Base-by-base conservation (phyloP, 2,329 filamentous ascomycete species). In the Penicillium sp. region DNA sequence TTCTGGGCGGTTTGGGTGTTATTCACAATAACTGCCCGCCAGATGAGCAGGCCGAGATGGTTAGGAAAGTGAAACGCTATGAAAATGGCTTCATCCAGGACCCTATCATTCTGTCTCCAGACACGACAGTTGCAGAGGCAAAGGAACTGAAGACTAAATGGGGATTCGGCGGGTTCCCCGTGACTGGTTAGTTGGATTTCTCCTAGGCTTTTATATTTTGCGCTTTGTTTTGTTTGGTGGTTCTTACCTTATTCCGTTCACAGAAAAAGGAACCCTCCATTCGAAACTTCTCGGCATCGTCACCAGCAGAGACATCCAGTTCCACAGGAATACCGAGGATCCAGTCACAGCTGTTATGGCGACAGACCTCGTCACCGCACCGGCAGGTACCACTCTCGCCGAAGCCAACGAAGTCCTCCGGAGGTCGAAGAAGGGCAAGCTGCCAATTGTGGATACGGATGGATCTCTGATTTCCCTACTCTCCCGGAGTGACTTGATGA, bases 1-100 rank as follows among this genome's bases (percentile, higher is more conserved):
- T 83, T 45, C 75, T 82, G 39, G 80, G 81, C 66, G 81, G 81
- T 55, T 72, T 83, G 4, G 81, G 94, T 80, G 92, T 99, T 68
- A 96, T 99, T 68, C 94, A 99, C 83, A 94, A 99, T 86, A 99
- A 99, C 83, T 99, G 94, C 85, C 93, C 92, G n/a, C 86, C 93
- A 29, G 91, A 97, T 21, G 90, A 91, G 55, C 94, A 99, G 82
- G 94, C 94, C 66, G 93, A 96, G 81, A 99, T 99, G 94, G 91
- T 99, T 66, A 86, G 91, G 78, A 97, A 97, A 82, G 94, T 99
- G 70, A 99, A 99, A 89, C 86, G 94, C 72, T 99, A 92, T 78
- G 96, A 99, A 82, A 99, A 99, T 81, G 94, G 94, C 68, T 99
- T 99, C 82, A 99, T 99, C 74, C 83, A 91, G 47, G 96, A 99